Conservation (phyloP, 2,329 filamentous ascomycete genomes). For the Trichoderma koningii region DNA sequence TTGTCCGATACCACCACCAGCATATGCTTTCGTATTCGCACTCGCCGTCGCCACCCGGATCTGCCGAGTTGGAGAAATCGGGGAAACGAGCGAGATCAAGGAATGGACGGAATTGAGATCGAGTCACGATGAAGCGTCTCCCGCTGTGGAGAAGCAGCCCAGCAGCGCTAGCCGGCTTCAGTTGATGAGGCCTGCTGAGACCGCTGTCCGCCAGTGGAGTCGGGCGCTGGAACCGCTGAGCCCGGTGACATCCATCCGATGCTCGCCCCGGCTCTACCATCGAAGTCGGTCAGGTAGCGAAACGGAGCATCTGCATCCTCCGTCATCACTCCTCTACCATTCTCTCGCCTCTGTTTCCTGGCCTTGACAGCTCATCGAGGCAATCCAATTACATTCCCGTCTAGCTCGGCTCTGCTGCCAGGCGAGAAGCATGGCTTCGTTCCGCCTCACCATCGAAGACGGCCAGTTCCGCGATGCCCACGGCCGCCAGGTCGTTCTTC, state of each 20-base stretch:
- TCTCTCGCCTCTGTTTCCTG: neutral
- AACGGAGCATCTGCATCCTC: neutral
- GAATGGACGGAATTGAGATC: too few relatives aligned
- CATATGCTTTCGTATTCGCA: conserved; percentile 5
- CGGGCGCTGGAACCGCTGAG: neutral
- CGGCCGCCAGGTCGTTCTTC: conserved; percentile 81
- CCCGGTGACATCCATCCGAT: conserved; percentile 6
- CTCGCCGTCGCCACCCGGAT: conserved; percentile 9
- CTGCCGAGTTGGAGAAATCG: conserved; percentile 15
- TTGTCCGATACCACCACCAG: neutral
- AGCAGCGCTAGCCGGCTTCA: conserved; percentile 8
- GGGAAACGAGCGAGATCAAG: conserved; percentile 1
- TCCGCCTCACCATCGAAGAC: conserved; percentile 82
- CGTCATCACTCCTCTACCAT: neutral
- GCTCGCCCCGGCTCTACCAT: neutral
- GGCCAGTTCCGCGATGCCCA: conserved; percentile 78
- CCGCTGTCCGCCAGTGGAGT: conserved; percentile 13
- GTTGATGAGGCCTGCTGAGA: neutral
- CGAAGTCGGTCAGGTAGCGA: neutral
- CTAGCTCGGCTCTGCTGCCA: neutral
- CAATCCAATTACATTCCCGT: neutral
- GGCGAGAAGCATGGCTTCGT: conserved; percentile 61
- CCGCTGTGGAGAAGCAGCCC: conserved; percentile 12
- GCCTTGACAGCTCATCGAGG: neutral
- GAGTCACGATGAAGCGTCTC: neutral